Evolutionary conservation across 441 rosid genomes (phyloP), one percentile per base, ranked within the genome.

Genomic region (Biscutella laevigata): DNA sequence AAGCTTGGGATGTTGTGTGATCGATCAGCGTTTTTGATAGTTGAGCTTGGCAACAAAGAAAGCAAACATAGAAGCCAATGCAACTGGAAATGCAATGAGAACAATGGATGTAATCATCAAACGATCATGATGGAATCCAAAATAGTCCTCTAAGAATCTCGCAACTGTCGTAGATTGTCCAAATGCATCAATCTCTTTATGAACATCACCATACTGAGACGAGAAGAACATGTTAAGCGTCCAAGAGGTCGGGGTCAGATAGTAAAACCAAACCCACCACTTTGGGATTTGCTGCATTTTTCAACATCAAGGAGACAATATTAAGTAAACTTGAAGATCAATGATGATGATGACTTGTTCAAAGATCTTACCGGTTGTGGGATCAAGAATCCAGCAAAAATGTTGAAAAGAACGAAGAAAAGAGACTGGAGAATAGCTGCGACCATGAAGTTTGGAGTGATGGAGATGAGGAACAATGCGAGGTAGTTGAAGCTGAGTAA

Each of bases 231-330:
- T 55, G 14, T 74, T 71, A 36, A 81, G 49, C 3, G 71, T 64
- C 87, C 84, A 71, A 1, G 82, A 74, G 2, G 77, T 70, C 5
- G 84, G 84, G 14, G 45, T 67, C 15, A 74, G 7, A 47, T 74
- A 72, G 50, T 74, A 76, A 20, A 66, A 32, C 88, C 84, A 81
- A 5, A 76, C 52, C 84, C 88, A 78, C 82, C 80, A 78, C 30
- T 64, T 68, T 0, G 79, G 88, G 33, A 78, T 68, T 71, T 73
- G 58, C 84, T 78, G 79, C 69, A 68, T 4, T 50, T 36, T 14
- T 16, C 20, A 35, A 25, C 33, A 49, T 24, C 38, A 63, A 30
- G 43, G 38, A 55, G 33, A 39, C 56, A 63, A 8, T 35, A 14
- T 5, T 29, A 15, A 35, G 28, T 43, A 29, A 4, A 51, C 2